A percentile compares a stretch with the other conserved stretches of the same genome.
Conservation (phyloP, 192 early-diverging fungal species). For the Backusella liffmaniae region DNA sequence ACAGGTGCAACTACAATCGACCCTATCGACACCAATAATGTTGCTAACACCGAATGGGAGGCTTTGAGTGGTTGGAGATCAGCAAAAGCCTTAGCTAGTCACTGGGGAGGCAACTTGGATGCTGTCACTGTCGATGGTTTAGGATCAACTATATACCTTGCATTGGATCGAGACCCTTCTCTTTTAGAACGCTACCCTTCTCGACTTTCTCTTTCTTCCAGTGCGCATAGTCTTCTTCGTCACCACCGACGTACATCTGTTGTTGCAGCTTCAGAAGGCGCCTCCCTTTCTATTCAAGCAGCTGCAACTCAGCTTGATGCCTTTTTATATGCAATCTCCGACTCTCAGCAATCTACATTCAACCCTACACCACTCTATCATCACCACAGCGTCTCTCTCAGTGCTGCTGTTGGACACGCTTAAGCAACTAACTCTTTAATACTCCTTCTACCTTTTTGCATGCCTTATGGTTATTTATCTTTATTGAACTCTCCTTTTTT, state of each 20-base stretch:
- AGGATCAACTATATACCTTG: conserved; percentile 29
- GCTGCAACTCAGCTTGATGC: conserved; percentile 23
- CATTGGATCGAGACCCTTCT: conserved; percentile 24
- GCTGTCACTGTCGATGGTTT: conserved; percentile 19
- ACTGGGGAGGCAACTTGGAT: conserved; percentile 25
- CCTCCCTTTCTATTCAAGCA: conserved; percentile 14
- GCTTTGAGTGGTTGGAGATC: conserved; percentile 18
- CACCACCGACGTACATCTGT: conserved; percentile 11
- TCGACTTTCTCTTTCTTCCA: not conserved
- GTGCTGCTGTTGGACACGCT: conserved; percentile 26
- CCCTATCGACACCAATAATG: conserved; percentile 1
- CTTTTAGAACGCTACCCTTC: conserved; percentile 21
- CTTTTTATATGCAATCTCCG: conserved; percentile 27
- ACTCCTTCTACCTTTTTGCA: not conserved
- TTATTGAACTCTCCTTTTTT: conserved; percentile 15
- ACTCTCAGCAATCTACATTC: not conserved
- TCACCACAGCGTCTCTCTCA: conserved; percentile 23
- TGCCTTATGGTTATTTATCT: not conserved
- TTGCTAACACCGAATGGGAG: conserved; percentile 13
- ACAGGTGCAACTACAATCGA: conserved; percentile 2
- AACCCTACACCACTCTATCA: conserved; percentile 15
- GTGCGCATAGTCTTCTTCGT: conserved; percentile 16
- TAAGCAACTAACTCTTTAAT: conserved; percentile 9
- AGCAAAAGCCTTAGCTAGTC: conserved; percentile 17
- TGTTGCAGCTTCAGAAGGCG: not conserved